Evolutionary conservation across 176 grass and related monocot genomes (phyloP), one percentile per base, ranked within the genome.

Genomic region (Zea luxurians): DNA sequence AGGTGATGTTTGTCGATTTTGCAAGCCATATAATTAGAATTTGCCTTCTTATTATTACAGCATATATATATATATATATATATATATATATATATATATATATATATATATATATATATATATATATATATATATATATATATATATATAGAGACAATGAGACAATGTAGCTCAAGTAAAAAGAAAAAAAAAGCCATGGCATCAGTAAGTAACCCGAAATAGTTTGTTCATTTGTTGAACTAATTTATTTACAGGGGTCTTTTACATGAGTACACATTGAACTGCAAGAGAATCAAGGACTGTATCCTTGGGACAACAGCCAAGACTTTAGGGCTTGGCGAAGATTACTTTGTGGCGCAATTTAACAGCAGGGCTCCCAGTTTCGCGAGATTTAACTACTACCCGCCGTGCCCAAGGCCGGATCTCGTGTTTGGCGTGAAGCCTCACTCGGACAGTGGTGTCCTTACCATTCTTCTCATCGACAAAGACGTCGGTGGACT

Each of bases 401-500:
- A 90, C 42, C 81, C 87, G 13, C 61, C 64, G 6, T 93, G 90
- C 45, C 65, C 81, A n/a, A 82, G 78, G 16, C 90, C 90, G 2
- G 90, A 90, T 61, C 49, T 72, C 59, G 87, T 93, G 6, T 78
- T 82, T 58, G 90, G 90, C 16, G 1, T 87, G 21, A 93, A 89
- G 18, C 87, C 90, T 82, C 90, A 93, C 45, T 66, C 84, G 15
- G 90, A 93, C 18, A 37, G 52, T 53, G 46, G 63, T 61, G 64
- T 53, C 12, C 65, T 93, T 18, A 93, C 90, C 1, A 54, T 93
- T 57, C 76, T 93, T 78, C 70, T 90, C 5, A 43, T 72, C 2
- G 87, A 93, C 57, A 93, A 85, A 65, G 77, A 85, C 36, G 84
- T 93, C 1, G 68, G 64, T 21, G 88, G 88, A 10, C 82, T 93